phyloP scores from a whole-genome alignment of 768 basidiomycete species.

The Lactarius trivialis region DNA sequence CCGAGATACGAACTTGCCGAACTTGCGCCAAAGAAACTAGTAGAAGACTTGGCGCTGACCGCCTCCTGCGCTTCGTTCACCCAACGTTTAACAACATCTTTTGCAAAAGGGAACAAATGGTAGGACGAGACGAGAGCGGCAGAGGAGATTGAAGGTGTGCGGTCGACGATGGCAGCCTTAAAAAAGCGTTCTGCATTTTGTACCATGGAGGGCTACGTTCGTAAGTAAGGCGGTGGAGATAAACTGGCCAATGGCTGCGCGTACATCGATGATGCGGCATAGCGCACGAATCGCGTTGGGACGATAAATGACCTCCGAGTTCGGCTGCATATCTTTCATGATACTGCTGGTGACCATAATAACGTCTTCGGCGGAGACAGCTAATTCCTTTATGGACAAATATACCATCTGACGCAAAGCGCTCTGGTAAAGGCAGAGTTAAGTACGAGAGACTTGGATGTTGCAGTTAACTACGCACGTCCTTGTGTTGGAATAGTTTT shows the following conservation, averaged over 20 bases:
- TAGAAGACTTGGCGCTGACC: constrained; percentile 77
- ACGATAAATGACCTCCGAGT: constrained; percentile 96
- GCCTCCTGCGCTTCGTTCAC: constrained; percentile 99
- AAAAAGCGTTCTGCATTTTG: constrained; percentile 99
- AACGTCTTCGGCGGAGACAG: constrained; percentile 93
- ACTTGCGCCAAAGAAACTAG: constrained; percentile 51
- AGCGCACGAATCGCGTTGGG: constrained; percentile 96
- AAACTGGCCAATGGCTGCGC: constrained; percentile 30
- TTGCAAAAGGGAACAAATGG: constrained; percentile 88
- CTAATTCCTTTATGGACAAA: constrained; percentile 96
- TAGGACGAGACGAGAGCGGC: constrained; percentile 96
- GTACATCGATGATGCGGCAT: constrained; percentile 93
- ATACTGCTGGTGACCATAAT: constrained; percentile 99
- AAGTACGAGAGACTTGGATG: not conserved
- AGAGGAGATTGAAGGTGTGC: constrained; percentile 90
- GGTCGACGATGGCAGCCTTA: constrained; percentile 98
- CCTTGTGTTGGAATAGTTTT: constrained; percentile 98
- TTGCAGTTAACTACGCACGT: constrained; percentile 52
- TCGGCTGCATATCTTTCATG: constrained; percentile 99
- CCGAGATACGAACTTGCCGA: constrained; percentile 60
- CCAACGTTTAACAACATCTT: constrained; percentile 97
- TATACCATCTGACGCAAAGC: constrained; percentile 97
- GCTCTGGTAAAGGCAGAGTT: constrained; percentile 44
- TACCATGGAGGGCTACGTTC: constrained; percentile 89
- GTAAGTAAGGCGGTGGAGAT: constrained; percentile 11